Conservation (phyloP, 192 early-diverging fungal species). For the Glomus cerebriforme region DNA sequence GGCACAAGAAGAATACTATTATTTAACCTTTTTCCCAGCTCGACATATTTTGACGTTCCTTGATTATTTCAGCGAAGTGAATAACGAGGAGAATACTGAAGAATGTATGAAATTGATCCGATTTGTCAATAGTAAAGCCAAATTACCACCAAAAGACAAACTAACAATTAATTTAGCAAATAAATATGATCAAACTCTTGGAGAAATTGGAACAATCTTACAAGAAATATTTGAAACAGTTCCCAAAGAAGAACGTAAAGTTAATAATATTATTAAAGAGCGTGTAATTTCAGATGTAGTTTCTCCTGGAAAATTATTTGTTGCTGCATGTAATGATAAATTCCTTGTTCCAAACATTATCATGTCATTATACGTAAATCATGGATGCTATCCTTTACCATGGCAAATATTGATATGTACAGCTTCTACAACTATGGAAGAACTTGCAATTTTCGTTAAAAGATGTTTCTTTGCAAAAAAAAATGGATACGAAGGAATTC, state of each 20-base stretch:
- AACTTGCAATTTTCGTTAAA: constrained; percentile 29
- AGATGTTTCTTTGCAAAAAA: constrained; percentile 30
- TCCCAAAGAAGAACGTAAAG: neutral
- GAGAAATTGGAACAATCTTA: constrained; percentile 6
- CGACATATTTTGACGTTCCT: constrained; percentile 30
- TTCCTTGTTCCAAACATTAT: constrained; percentile 28
- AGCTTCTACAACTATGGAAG: constrained; percentile 32
- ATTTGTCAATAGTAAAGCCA: constrained; percentile 25
- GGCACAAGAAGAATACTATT: constrained; percentile 32
- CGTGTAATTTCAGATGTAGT: constrained; percentile 27
- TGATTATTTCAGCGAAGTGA: constrained; percentile 23
- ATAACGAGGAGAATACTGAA: neutral
- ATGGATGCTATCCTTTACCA: constrained; percentile 23
- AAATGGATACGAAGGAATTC: constrained; percentile 14
- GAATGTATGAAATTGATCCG: constrained; percentile 13
- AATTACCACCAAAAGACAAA: neutral
- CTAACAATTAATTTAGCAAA: neutral
- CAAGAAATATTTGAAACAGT: neutral
- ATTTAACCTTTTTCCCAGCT: constrained; percentile 31
- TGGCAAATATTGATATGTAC: constrained; percentile 33
- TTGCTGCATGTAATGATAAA: constrained; percentile 33
- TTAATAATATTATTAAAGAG: neutral
- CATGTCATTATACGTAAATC: constrained; percentile 30
- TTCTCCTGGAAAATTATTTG: constrained; percentile 28
- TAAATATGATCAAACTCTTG: neutral